These are phyloP conservation scores for Saturnispora diversa DNA, from an alignment of 805 yeast genomes.

Conservation along the genomic window DNA sequence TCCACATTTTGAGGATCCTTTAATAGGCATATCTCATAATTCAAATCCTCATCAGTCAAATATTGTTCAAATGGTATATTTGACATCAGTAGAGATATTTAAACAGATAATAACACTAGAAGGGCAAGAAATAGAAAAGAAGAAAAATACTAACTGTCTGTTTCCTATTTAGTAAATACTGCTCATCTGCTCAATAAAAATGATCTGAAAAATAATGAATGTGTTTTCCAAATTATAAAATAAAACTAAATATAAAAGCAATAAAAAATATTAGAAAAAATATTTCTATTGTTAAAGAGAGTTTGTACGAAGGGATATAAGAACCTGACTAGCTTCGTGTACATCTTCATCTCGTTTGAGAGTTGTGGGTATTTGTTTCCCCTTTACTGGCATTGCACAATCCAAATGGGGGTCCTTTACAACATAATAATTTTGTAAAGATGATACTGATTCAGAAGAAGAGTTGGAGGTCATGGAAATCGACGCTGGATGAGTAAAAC, in stretches of 20 bases:
- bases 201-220: too few relatives aligned
- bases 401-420: not conserved
- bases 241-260: not conserved
- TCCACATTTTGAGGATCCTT: constrained; percentile 30
- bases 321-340: constrained; percentile 9
- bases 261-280: not conserved
- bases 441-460: not conserved
- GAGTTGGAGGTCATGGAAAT: not conserved
- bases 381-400: not conserved
- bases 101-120: too few relatives aligned
- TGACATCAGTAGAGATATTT: constrained; percentile 8
- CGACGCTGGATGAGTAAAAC: too few relatives aligned
- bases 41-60: constrained; percentile 1
- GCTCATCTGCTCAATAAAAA: too few relatives aligned
- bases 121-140: not conserved
- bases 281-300: not conserved
- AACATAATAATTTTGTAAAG: constrained; percentile 1
- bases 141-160: too few relatives aligned
- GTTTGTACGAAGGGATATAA: constrained; percentile 6
- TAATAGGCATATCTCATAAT: constrained; percentile 5
- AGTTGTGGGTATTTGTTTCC: not conserved
- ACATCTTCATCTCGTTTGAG: constrained; percentile 3
- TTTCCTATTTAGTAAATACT: not conserved
- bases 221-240: too few relatives aligned
- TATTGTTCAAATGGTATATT: constrained; percentile 33